A percentile compares a stretch with the other conserved stretches of the same genome.
These are phyloP conservation scores for Rhynchospora pubera DNA, from an alignment of 176 grass and related monocot genomes.

Conservation along the genomic window DNA sequence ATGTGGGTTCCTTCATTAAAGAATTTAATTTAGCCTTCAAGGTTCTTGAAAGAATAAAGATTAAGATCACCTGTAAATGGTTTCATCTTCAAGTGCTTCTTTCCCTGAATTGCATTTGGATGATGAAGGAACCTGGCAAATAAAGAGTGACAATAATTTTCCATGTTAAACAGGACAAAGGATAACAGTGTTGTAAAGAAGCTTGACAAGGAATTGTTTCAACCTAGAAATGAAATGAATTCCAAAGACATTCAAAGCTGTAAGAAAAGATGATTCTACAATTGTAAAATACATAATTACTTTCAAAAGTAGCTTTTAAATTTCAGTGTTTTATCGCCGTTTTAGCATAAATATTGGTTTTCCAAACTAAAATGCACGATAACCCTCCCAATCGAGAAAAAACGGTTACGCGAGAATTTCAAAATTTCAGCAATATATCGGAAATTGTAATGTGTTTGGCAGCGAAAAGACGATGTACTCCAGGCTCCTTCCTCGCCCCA, in stretches of 20 bases:
- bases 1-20: not conserved
- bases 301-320: too few relatives aligned
- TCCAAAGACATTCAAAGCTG: not conserved
- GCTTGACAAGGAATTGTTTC: not conserved
- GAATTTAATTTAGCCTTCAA: conserved; percentile 4
- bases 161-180: not conserved
- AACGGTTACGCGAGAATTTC: too few relatives aligned
- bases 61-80: conserved; percentile 37
- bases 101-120: conserved; percentile 47
- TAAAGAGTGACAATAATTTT: not conserved
- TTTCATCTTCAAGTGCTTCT: conserved; percentile 36
- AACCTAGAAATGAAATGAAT: not conserved
- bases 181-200: not conserved
- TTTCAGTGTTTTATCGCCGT: too few relatives aligned
- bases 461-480: too few relatives aligned
- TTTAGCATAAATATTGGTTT: too few relatives aligned
- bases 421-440: too few relatives aligned
- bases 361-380: too few relatives aligned
- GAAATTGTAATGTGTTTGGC: too few relatives aligned
- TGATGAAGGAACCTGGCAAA: conserved; percentile 47
- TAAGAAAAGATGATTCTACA: not conserved
- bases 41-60: not conserved
- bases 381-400: too few relatives aligned
- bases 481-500: too few relatives aligned
- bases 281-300: not conserved